Conservation (phyloP, 2,329 filamentous ascomycete genomes). For the Coniochaeta ligniaria region DNA sequence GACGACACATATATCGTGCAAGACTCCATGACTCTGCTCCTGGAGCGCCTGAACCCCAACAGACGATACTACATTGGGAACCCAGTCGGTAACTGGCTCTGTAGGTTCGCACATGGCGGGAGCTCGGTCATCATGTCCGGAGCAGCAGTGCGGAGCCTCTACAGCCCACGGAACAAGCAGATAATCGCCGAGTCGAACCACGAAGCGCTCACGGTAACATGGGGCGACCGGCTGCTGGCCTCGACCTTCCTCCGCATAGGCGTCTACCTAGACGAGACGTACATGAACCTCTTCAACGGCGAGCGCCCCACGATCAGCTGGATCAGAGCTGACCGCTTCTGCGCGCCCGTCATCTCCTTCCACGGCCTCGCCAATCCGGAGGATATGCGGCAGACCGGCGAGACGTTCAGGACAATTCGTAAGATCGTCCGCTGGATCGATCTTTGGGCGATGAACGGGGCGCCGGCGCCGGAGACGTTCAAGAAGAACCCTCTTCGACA, state of each 20-base stretch:
- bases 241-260: conserved; percentile 43
- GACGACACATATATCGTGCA: conserved; percentile 50
- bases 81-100: conserved; percentile 47
- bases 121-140: conserved; percentile 46
- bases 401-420: conserved; percentile 25
- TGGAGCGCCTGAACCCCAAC: conserved; percentile 40
- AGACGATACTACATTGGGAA: conserved; percentile 47
- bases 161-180: conserved; percentile 27
- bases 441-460: conserved; percentile 39
- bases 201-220: conserved; percentile 42
- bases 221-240: conserved; percentile 46
- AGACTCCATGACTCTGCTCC: conserved; percentile 37
- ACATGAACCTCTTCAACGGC: conserved; percentile 46
- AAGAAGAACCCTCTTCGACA: conserved; percentile 25
- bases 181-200: conserved; percentile 36
- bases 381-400: conserved; percentile 36
- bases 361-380: conserved; percentile 37
- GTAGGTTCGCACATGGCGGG: conserved; percentile 49
- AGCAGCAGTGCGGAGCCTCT: conserved; percentile 39
- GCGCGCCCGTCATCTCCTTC: conserved; percentile 43
- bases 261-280: conserved; percentile 45
- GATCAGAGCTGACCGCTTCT: conserved; percentile 40
- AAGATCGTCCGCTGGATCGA: conserved; percentile 39
- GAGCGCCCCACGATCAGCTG: conserved; percentile 39
- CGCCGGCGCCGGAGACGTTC: conserved; percentile 29